Conservation (phyloP, 1,139 yeast species). For the Petasospora fabianii region DNA sequence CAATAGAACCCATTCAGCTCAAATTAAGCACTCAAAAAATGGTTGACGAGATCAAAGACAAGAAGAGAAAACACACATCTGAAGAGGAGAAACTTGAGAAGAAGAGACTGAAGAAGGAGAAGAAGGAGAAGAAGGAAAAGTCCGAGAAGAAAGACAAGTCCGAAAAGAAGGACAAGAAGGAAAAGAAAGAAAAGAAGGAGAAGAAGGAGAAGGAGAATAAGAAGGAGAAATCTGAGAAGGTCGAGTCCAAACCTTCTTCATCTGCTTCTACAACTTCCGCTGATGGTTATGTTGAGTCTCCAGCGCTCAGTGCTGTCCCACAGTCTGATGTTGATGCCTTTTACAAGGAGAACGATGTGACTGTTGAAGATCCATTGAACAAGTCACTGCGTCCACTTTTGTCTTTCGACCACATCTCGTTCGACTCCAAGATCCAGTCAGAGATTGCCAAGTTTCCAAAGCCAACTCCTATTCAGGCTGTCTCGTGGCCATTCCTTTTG, state of each 20-base stretch:
- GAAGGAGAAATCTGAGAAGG: constrained; percentile 38
- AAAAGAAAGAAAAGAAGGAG: constrained; percentile 43
- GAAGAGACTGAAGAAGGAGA: constrained; percentile 45
- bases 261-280: constrained; percentile 2
- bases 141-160: constrained; percentile 39
- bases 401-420: constrained; percentile 57
- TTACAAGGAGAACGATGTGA: constrained; percentile 67
- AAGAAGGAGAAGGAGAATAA: constrained; percentile 45
- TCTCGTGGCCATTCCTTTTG: constrained; percentile 90
- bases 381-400: constrained; percentile 63
- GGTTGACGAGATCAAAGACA: constrained; percentile 34
- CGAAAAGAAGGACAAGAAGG: constrained; percentile 35
- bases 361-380: constrained; percentile 62
- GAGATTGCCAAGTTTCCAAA: constrained; percentile 68
- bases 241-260: constrained; percentile 24
- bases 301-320: constrained; percentile 34
- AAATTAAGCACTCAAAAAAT: constrained; percentile 1
- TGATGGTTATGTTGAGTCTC: constrained; percentile 25
- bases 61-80: constrained; percentile 42
- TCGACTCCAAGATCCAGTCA: constrained; percentile 52
- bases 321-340: constrained; percentile 60
- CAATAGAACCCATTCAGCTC: not conserved
- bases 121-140: constrained; percentile 40
- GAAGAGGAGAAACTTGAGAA: constrained; percentile 32
- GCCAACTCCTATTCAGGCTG: constrained; percentile 98